phyloP scores from a whole-genome alignment of 179 eudicot genomes.

The Nepenthes alata region DNA sequence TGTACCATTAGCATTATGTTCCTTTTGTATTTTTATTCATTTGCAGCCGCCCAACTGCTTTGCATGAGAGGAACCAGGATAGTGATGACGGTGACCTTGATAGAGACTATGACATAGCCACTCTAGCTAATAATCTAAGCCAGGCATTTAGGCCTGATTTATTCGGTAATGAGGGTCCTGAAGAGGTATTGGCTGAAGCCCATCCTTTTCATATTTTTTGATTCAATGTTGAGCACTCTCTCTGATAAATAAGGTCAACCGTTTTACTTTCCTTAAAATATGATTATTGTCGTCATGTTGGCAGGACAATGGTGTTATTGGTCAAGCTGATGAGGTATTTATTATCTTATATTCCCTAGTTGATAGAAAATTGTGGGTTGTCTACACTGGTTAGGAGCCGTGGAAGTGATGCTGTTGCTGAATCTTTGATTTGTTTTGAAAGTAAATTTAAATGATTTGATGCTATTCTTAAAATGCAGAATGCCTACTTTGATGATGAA shows the following conservation, averaged over 20 bases:
- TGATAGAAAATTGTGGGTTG: neutral
- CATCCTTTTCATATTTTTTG: neutral
- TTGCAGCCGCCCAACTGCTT: constrained; percentile 85
- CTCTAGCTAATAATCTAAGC: constrained; percentile 78
- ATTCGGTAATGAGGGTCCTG: constrained; percentile 60
- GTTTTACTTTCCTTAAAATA: neutral
- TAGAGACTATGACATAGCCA: constrained; percentile 89
- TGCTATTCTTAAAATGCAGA: constrained; percentile 33
- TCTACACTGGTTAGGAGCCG: neutral
- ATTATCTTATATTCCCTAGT: neutral
- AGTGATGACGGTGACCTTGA: constrained; percentile 94
- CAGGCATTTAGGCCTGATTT: constrained; percentile 68
- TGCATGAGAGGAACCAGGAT: constrained; percentile 84
- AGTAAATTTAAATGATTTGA: neutral
- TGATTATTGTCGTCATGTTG: constrained; percentile 9
- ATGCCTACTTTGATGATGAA: constrained; percentile 92
- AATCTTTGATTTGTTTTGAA: neutral
- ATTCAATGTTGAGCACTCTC: neutral
- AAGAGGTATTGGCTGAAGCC: constrained; percentile 36
- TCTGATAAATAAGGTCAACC: neutral
- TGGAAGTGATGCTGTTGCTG: neutral
- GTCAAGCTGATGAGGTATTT: constrained; percentile 79
- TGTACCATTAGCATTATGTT: neutral
- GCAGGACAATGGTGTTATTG: constrained; percentile 66
- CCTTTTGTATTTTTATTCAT: neutral